A percentile compares a stretch with the other conserved stretches of the same genome.
Evolutionary conservation across 78 protist species (phyloP).

Genomic region (Isochrysis galbana): DNA sequence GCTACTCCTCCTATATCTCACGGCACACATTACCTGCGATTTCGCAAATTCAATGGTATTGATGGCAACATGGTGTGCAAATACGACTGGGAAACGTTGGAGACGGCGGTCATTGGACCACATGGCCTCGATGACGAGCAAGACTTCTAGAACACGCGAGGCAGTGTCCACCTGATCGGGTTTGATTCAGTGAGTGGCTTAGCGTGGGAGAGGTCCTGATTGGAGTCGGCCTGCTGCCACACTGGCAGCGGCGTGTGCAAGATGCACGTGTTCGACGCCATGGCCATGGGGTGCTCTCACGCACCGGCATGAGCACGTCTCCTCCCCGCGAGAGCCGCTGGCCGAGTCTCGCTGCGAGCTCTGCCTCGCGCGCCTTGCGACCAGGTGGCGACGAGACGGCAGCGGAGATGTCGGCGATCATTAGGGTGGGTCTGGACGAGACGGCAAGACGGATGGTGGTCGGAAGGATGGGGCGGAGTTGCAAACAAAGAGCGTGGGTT

Average conservation of each 20-base stretch:
- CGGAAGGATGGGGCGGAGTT: too few relatives aligned
- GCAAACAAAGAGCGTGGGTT: too few relatives aligned
- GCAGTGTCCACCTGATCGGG: too few relatives aligned
- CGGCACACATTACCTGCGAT: too few relatives aligned
- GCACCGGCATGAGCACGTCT: slow-evolving; percentile 73
- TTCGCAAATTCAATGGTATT: slow-evolving; percentile 66
- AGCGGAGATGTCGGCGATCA: slow-evolving; percentile 76
- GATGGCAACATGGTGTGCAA: slow-evolving; percentile 48
- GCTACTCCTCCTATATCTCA: too few relatives aligned
- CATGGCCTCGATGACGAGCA: slow-evolving; percentile 50
- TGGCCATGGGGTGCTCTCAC: too few relatives aligned
- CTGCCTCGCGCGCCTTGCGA: slow-evolving; percentile 26
- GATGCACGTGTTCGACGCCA: too few relatives aligned
- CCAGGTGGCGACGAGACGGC: background rate
- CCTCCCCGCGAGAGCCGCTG: slow-evolving; percentile 72
- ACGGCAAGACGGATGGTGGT: too few relatives aligned
- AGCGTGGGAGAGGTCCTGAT: too few relatives aligned
- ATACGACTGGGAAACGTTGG: slow-evolving; percentile 47
- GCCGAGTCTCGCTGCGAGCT: background rate
- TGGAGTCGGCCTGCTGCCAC: too few relatives aligned
- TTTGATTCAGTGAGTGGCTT: too few relatives aligned
- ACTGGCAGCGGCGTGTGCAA: too few relatives aligned
- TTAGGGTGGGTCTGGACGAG: slow-evolving; percentile 80
- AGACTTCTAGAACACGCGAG: slow-evolving; percentile 70
- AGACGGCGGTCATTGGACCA: slow-evolving; percentile 57